phyloP scores from a whole-genome alignment of 768 basidiomycete genomes.

The Tricholoma sp. region DNA sequence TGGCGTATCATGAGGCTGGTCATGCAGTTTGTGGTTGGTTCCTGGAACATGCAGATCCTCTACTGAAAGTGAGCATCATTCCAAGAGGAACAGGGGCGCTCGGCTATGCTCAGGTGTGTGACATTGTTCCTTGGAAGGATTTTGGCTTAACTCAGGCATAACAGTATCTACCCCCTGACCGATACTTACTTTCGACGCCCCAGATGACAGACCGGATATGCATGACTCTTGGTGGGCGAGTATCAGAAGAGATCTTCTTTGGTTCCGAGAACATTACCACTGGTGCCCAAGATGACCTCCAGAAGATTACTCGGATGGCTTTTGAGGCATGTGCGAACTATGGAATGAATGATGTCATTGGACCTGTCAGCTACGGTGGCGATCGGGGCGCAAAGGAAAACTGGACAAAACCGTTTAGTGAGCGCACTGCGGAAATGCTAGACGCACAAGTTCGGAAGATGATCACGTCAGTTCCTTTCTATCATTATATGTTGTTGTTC shows the following conservation, averaged over 20 bases:
- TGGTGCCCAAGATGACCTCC: constrained; percentile 96
- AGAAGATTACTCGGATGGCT: constrained; percentile 97
- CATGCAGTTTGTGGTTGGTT: constrained; percentile 99
- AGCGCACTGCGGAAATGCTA: constrained; percentile 93
- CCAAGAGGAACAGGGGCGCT: constrained; percentile 93
- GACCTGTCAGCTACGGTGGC: constrained; percentile 96
- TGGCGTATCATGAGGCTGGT: constrained; percentile 98
- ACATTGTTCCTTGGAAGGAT: constrained; percentile 5
- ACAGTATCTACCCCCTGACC: constrained; percentile 91
- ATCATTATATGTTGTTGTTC: background rate
- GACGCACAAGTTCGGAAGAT: constrained; percentile 92
- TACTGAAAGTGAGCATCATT: constrained; percentile 98
- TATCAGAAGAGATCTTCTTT: constrained; percentile 98
- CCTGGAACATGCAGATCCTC: constrained; percentile 93
- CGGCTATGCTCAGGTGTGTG: constrained; percentile 86
- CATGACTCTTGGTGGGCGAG: constrained; percentile 97
- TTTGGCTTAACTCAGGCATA: constrained; percentile 7
- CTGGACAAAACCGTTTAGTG: constrained; percentile 98
- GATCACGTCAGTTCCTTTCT: constrained; percentile 56
- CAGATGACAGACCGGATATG: constrained; percentile 95
- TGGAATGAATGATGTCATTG: constrained; percentile 93
- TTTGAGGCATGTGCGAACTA: constrained; percentile 95
- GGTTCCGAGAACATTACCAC: constrained; percentile 89
- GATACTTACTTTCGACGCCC: constrained; percentile 91
- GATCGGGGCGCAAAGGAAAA: constrained; percentile 75